Percentiles rank a stretch among this genome's conserved stretches.
Conservation (phyloP, 768 basidiomycete species). For the Kwoniella botswanensis region DNA sequence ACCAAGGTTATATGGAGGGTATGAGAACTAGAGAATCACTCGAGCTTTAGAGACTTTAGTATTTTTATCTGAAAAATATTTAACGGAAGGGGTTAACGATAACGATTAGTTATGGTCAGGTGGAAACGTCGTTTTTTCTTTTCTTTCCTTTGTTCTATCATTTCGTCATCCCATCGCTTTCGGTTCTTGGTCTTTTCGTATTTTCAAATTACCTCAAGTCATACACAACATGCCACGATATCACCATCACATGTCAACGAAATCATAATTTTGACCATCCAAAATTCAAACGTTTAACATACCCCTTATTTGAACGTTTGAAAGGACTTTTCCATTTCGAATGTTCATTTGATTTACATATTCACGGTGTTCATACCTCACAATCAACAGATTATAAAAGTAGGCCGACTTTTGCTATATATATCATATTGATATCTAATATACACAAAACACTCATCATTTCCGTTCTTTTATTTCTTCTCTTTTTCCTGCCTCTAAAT, state of each 20-base stretch:
- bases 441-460: background rate
- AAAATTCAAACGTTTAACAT: background rate
- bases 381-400: too few relatives aligned
- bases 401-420: background rate
- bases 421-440: background rate
- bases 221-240: background rate
- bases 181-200: background rate
- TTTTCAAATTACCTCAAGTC: slow-evolving; percentile 9
- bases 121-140: too few relatives aligned
- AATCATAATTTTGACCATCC: background rate
- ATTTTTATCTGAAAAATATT: background rate
- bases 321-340: too few relatives aligned
- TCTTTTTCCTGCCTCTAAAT: background rate
- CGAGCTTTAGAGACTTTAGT: slow-evolving; percentile 25
- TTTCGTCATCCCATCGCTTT: background rate
- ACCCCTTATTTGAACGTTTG: background rate
- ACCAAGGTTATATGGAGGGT: slow-evolving; percentile 25
- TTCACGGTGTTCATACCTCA: background rate
- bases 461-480: too few relatives aligned
- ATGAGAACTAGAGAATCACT: slow-evolving; percentile 47
- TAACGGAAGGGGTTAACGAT: background rate
- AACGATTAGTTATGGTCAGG: background rate
- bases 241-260: background rate
- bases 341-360: too few relatives aligned
- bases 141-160: background rate